Base-by-base conservation (phyloP, 305 asterid genomes). In the Ilex paraguariensis region DNA sequence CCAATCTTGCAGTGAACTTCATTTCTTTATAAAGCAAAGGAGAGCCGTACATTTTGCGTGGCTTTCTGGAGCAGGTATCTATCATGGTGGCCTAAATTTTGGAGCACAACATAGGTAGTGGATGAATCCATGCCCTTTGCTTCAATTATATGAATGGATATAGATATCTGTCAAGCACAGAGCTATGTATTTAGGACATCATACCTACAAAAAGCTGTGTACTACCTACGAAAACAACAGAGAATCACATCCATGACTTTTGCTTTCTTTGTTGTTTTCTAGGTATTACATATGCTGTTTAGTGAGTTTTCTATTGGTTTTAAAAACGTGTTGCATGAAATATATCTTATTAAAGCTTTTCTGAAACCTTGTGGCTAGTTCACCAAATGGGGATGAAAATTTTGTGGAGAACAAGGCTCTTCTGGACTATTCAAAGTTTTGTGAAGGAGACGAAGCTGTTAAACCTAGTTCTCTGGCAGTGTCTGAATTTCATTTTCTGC, bases 381-480 rank as follows among this genome's bases (percentile, higher is more conserved):
- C 82, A 31, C 93, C 96, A 54, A 81, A 87, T 56, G 97, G 98
- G 67, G 98, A 90, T 75, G 96, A 87, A 67, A 92, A 92, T 73
- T 90, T 92, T 84, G 96, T 92, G 81, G 97, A 90, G 86, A 90
- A 90, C 85, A 92, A 92, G 75, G 98, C 98, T 82, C 95, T 92
- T 66, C 75, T 92, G 76, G 87, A 79, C 76, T 92, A 92, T 59
- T 70, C 90, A 17, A 90, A 81, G 65, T 73, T 87, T 74, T 83
- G 91, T 56, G 98, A 92, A 85, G 93, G 97, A 57, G 82, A 75
- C 63, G 85, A 79, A 67, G 79, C 72, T 76, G 86, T 90, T 77
- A 92, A 85, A 80, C 98, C 98, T 65, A 86, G 85, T 75, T 92
- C 98, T 69, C 66, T 92, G 79, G 96, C 91, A 69, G 78, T 87